Percentiles rank a stretch among this genome's conserved stretches.
Evolutionary conservation across 2,329 filamentous ascomycete genomes (phyloP).

Genomic region (Calonectria pauciramosa): DNA sequence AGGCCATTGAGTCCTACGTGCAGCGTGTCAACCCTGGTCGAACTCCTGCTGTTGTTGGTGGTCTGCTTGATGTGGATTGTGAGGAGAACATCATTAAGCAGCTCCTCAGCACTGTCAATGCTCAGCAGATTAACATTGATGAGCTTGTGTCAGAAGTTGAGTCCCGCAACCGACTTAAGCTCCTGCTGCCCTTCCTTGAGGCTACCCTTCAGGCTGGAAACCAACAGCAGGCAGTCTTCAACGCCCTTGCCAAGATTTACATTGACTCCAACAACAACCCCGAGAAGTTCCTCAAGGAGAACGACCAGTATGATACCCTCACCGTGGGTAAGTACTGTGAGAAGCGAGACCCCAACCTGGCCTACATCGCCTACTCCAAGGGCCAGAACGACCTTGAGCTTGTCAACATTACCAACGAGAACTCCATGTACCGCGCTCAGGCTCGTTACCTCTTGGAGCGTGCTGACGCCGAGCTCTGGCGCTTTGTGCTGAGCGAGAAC

Average conservation of each 20-base stretch:
- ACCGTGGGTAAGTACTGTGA: conserved; percentile 98
- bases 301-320: conserved; percentile 94
- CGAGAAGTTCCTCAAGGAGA: conserved; percentile 97
- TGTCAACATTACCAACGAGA: conserved; percentile 98
- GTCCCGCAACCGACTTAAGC: conserved; percentile 93
- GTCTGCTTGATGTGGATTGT: conserved; percentile 95
- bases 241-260: conserved; percentile 98
- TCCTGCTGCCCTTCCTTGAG: conserved; percentile 96
- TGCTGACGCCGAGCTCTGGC: conserved; percentile 91
- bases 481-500: conserved; percentile 94
- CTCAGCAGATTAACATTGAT: conserved; percentile 90
- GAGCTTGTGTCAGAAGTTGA: conserved; percentile 97
- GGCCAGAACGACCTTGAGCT: conserved; percentile 97
- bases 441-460: conserved; percentile 94
- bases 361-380: conserved; percentile 95
- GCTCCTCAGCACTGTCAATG: conserved; percentile 86
- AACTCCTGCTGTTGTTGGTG: conserved; percentile 93
- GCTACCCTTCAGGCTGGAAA: conserved; percentile 90
- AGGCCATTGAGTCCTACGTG: conserved; percentile 98
- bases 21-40: conserved; percentile 94
- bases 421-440: conserved; percentile 99
- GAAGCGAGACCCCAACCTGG: conserved; percentile 96
- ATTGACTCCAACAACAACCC: conserved; percentile 99
- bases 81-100: conserved; percentile 97
- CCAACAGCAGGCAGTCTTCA: conserved; percentile 96